Evolutionary conservation across 441 rosid genomes (phyloP), one percentile per base, ranked within the genome.

Genomic region (Dalechampia spathulata): DNA sequence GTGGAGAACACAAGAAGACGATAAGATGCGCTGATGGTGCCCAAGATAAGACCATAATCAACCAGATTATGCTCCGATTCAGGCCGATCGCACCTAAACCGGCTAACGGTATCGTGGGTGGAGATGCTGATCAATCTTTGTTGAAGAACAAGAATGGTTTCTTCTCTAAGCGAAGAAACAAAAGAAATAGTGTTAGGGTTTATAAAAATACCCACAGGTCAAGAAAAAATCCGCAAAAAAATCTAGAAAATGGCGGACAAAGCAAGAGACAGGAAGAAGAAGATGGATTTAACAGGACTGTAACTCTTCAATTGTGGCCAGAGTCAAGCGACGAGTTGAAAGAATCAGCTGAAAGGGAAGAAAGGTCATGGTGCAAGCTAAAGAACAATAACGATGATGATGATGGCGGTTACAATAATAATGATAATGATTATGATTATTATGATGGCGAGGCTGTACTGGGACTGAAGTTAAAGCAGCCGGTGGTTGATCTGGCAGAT

Each of bases 81-180:
- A 72, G 95, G 55, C 97, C 93, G 67, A 90, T 86, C 62, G 97
- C 93, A 26, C 97, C 97, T 36, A 90, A 83, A 58, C 93, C 95
- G 38, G 75, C 70, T 38, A 22, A 60, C 8, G 67, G 56, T 45
- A 54, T 63, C n/a, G n/a, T n/a, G n/a, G n/a, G n/a, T n/a, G n/a
- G n/a, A 9, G 51, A n/a, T 27, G 55, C 74, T 41, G 61, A 30
- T 27, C 3, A 72, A 54, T 49, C 22, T 15, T 8, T 37, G 15
- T 20, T 22, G 32, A 47, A 61, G 16, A 72, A 58, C 44, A 63
- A 57, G 43, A 30, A 49, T 41, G 14, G 55, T 17, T 23, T 69
- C 16, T 39, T 61, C 48, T 54, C 63, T n/a, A 71, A 51, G 55
- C 62, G 57, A 57, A 73, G 85, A 67, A 41, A 68, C 7, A 90